Evolutionary conservation across 495 filamentous ascomycete species (phyloP).

Genomic region (Aspergillus homomorphus): DNA sequence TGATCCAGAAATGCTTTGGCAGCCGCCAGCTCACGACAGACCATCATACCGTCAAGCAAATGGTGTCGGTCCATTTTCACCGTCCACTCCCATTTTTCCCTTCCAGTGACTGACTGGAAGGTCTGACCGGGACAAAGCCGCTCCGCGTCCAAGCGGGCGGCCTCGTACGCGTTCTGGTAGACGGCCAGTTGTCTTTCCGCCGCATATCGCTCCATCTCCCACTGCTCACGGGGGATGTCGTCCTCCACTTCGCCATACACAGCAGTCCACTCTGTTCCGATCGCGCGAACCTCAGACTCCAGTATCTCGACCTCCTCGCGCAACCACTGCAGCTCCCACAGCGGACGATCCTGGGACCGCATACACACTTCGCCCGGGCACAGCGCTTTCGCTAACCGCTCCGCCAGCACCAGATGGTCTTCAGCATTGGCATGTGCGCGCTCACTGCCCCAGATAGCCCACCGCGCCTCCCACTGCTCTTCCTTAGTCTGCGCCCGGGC

Average conservation of each 20-base stretch:
- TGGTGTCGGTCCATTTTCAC: not conserved
- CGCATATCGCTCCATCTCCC: not conserved
- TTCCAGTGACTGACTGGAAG: not conserved
- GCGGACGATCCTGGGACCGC: not conserved
- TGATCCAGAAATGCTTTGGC: not conserved
- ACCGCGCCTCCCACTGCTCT: conserved; percentile 4
- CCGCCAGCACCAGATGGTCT: not conserved
- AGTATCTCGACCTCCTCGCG: not conserved
- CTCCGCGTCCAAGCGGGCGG: not conserved
- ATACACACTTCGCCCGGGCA: conserved; percentile 4
- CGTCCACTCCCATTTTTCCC: not conserved
- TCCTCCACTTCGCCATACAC: not conserved
- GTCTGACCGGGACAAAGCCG: conserved; percentile 1
- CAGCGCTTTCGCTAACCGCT: not conserved
- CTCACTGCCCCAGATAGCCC: not conserved
- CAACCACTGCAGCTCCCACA: conserved; percentile 4
- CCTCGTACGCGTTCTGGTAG: not conserved
- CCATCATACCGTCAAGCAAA: not conserved
- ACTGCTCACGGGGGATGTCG: not conserved
- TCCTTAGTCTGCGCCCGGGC: not conserved
- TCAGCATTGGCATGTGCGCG: not conserved
- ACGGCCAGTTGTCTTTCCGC: not conserved
- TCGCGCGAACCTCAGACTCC: not conserved
- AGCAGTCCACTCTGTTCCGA: not conserved
- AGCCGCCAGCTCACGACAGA: not conserved